These are phyloP conservation scores for Diplotaxis tenuifolia DNA, from an alignment of 345 rosid genomes.

Conservation along the genomic window DNA sequence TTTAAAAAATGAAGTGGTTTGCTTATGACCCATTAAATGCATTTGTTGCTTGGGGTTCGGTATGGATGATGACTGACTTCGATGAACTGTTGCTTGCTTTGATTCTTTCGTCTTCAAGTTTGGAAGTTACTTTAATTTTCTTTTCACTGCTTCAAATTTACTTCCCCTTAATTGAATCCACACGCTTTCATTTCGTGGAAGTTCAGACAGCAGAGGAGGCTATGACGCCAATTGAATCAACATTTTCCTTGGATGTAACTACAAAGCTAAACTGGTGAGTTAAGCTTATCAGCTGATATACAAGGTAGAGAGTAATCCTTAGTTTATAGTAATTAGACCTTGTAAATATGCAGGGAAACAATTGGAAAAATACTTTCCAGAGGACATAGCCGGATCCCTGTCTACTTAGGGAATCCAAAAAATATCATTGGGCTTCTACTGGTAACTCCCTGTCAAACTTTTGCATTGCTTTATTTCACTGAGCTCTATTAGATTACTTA, in stretches of 20 bases:
- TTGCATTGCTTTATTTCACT: slow-evolving; percentile 21
- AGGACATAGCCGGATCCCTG: slow-evolving; percentile 84
- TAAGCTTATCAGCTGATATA: slow-evolving; percentile 3
- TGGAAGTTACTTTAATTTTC: background rate
- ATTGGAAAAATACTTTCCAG: slow-evolving; percentile 74
- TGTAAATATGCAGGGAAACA: slow-evolving; percentile 62
- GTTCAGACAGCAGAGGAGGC: slow-evolving; percentile 84
- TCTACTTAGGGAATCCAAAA: slow-evolving; percentile 63
- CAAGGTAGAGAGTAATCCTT: background rate
- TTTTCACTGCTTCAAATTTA: slow-evolving; percentile 2
- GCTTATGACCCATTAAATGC: too few relatives aligned
- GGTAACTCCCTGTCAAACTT: slow-evolving; percentile 44
- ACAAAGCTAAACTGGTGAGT: slow-evolving; percentile 79
- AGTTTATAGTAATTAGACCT: background rate
- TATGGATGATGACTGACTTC: background rate
- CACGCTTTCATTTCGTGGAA: slow-evolving; percentile 20
- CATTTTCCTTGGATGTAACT: slow-evolving; percentile 77
- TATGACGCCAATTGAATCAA: slow-evolving; percentile 87
- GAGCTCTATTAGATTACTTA: background rate
- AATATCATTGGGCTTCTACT: slow-evolving; percentile 75
- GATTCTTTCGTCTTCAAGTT: background rate
- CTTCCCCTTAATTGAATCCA: too few relatives aligned
- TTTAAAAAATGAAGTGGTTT: background rate
- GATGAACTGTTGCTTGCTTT: background rate
- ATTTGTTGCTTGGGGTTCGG: background rate